A percentile compares a stretch with the other conserved stretches of the same genome.
phyloP scores from a whole-genome alignment of 495 filamentous ascomycete genomes.

The Peziza echinospora region DNA sequence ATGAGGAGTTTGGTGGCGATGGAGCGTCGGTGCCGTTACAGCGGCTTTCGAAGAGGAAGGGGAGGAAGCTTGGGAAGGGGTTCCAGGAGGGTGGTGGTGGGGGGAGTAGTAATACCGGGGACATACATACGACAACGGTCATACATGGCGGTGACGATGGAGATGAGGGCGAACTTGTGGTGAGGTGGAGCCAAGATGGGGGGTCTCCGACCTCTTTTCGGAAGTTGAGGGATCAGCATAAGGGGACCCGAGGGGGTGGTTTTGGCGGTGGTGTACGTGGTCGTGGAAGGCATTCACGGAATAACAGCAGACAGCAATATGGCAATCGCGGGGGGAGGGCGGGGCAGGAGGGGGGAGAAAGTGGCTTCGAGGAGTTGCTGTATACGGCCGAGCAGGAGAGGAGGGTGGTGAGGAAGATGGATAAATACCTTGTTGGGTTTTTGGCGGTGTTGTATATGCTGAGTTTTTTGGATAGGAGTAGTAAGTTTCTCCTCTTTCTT shows the following conservation, averaged over 20 bases:
- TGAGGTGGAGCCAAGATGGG: background rate
- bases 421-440: constrained; percentile 55
- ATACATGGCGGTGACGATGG: background rate
- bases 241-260: background rate
- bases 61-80: too few species aligned
- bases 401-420: constrained; percentile 49
- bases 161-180: background rate
- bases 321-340: constrained; percentile 3
- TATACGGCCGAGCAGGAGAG: constrained; percentile 60
- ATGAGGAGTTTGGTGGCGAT: too few species aligned
- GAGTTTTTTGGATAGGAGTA: constrained; percentile 22
- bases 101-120: too few species aligned
- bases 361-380: constrained; percentile 17
- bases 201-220: background rate
- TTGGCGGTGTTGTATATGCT: constrained; percentile 64
- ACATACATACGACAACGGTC: too few species aligned
- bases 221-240: background rate
- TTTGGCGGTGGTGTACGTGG: background rate
- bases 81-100: too few species aligned
- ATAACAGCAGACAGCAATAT: constrained; percentile 3
- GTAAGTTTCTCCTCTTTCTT: constrained; percentile 6
- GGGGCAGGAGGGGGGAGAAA: constrained; percentile 2
- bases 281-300: background rate
- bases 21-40: too few species aligned
- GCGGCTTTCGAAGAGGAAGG: too few species aligned